These are phyloP conservation scores for Saprolegnia diclina DNA, from an alignment of 352 stramenopile genomes.

Conservation along the genomic window DNA sequence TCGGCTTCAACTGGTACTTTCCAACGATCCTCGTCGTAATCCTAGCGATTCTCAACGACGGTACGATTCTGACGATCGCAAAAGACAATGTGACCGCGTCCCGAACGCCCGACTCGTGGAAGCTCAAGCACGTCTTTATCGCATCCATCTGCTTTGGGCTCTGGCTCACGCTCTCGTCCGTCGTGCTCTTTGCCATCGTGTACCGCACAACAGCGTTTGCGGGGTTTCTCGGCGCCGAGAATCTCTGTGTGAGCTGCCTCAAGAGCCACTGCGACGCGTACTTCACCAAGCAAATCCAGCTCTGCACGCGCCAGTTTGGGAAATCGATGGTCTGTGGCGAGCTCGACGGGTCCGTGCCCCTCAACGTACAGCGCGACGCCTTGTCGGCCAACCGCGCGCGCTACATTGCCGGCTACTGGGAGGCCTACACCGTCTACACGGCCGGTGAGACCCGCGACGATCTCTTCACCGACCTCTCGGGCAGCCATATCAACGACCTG, in stretches of 20 bases:
- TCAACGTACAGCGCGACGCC: slow-evolving; percentile 11
- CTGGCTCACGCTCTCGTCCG: slow-evolving; percentile 57
- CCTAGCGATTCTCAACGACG: slow-evolving; percentile 60
- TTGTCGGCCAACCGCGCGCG: background rate
- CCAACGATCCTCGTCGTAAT: slow-evolving; percentile 57
- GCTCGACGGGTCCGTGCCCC: slow-evolving; percentile 46
- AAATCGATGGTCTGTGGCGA: slow-evolving; percentile 56
- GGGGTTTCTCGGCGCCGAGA: slow-evolving; percentile 50
- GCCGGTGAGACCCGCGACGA: slow-evolving; percentile 25
- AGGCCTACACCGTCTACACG: background rate
- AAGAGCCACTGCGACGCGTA: slow-evolving; percentile 51
- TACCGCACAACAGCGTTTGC: slow-evolving; percentile 42
- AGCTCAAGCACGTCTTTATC: slow-evolving; percentile 29
- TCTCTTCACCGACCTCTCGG: slow-evolving; percentile 50
- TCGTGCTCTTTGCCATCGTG: slow-evolving; percentile 53
- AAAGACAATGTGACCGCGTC: slow-evolving; percentile 32
- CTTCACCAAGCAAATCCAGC: slow-evolving; percentile 47
- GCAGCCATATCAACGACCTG: slow-evolving; percentile 51
- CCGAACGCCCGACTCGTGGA: slow-evolving; percentile 29
- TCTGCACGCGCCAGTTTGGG: slow-evolving; percentile 37
- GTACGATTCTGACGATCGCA: slow-evolving; percentile 35
- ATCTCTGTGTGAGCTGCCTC: slow-evolving; percentile 59
- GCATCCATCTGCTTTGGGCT: slow-evolving; percentile 41
- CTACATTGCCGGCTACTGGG: slow-evolving; percentile 17
- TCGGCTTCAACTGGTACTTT: slow-evolving; percentile 45